Evolutionary conservation across 129 eudicot species (phyloP).

Genomic region (Flaveria ramosissima): DNA sequence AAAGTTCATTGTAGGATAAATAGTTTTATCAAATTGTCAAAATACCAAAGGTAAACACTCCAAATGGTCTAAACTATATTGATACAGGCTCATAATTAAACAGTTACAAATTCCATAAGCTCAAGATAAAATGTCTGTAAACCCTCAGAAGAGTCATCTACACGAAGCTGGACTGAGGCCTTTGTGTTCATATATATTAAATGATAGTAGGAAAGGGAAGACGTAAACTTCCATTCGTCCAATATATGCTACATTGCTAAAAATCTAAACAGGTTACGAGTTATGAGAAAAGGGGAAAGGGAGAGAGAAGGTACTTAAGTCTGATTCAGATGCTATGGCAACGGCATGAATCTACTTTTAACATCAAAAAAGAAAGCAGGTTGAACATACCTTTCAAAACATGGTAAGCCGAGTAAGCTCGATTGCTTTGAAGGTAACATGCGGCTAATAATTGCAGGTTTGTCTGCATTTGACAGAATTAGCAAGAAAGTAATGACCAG

Average conservation of each 20-base stretch:
- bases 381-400: conserved; percentile 71
- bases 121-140: conserved; percentile 14
- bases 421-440: conserved; percentile 89
- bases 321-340: background rate
- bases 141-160: conserved; percentile 18
- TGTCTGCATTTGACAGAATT: conserved; percentile 49
- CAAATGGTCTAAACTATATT: conserved; percentile 11
- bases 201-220: background rate
- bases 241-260: background rate
- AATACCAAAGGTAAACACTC: background rate
- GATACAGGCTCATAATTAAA: conserved; percentile 2
- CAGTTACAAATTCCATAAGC: conserved; percentile 15
- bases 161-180: conserved; percentile 1
- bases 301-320: conserved; percentile 2
- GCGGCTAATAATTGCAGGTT: conserved; percentile 77
- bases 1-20: background rate
- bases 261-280: background rate
- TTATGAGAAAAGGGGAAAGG: conserved; percentile 1
- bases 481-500: conserved; percentile 20
- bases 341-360: conserved; percentile 10
- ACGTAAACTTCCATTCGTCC: background rate
- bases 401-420: conserved; percentile 90
- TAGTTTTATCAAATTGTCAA: conserved; percentile 1
- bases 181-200: background rate
- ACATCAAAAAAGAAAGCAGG: conserved; percentile 20